Evolutionary conservation across 805 yeast species (phyloP).

Genomic region (Huiozyma naganishii): DNA sequence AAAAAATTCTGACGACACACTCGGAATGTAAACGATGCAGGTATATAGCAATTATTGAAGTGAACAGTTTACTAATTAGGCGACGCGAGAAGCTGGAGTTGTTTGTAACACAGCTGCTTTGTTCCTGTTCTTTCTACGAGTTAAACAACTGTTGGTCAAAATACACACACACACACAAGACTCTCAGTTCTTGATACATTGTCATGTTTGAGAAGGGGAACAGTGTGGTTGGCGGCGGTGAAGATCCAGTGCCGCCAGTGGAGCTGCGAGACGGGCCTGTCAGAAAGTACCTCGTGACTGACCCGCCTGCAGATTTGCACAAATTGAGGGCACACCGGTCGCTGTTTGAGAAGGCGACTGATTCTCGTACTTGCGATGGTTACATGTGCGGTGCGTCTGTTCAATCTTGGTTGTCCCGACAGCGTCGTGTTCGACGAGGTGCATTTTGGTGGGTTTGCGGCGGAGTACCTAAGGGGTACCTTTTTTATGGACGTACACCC

Average conservation of each 20-base stretch:
- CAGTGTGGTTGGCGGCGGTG: too few relatives aligned
- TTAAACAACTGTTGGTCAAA: too few relatives aligned
- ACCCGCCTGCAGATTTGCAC: constrained; percentile 34
- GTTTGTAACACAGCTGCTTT: too few relatives aligned
- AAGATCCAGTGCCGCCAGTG: constrained; percentile 33
- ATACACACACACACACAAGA: too few relatives aligned
- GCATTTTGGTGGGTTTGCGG: constrained; percentile 94
- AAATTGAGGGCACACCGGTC: constrained; percentile 33
- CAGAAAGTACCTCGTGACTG: constrained; percentile 46
- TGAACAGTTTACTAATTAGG: too few relatives aligned
- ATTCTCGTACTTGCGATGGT: constrained; percentile 36
- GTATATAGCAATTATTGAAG: too few relatives aligned
- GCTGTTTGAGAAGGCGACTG: constrained; percentile 31
- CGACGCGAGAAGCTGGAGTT: too few relatives aligned
- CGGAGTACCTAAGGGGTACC: constrained; percentile 56
- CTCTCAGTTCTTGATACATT: too few relatives aligned
- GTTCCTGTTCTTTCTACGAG: too few relatives aligned
- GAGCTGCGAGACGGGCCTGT: constrained; percentile 38
- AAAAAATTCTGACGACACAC: too few relatives aligned
- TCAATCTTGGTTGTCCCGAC: constrained; percentile 53
- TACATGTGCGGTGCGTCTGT: constrained; percentile 50
- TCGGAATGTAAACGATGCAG: too few relatives aligned
- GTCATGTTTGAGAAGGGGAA: too few relatives aligned
- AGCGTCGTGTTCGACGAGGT: constrained; percentile 90
- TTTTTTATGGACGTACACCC: constrained; percentile 74